Evolutionary conservation across 2,329 filamentous ascomycete genomes (phyloP), one percentile per base, ranked within the genome.

Genomic region (Chrysosporium queenslandicum): DNA sequence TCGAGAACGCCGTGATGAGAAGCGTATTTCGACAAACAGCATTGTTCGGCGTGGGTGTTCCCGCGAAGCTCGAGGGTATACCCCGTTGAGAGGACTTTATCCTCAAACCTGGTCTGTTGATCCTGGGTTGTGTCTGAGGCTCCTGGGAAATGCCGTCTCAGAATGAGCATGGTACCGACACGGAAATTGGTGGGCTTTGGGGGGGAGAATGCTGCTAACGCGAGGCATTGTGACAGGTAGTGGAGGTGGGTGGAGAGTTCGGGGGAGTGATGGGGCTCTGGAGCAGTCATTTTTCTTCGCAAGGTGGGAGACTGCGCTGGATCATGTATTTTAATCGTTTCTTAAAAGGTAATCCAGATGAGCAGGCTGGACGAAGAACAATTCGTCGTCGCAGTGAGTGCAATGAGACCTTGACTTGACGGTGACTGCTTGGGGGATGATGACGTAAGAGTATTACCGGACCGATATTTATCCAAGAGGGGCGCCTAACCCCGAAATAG

Each of bases 11-110:
- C 57, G 46, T 72, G 64, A 0, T 59, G 60, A 7, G 64, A 61
- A 1, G 68, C 69, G 45, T 68, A 71, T 58, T 98, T 97, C 46
- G 83, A 70, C 53, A 98, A 77, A 64, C 88, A 94, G 68, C 85
- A 91, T 71, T 98, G 89, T 66, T 98, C 92, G 2, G 92, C 92
- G 64, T 98, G 92, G 0, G 92, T 97, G 71, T 98, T 98, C 39
- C 91, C 92, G 0, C 82, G 77, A 3, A 90, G 80, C 68, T 98
- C 91, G 54, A 96, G 77, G 0, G 92, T 96, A 71, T 91, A 97
- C 51, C 92, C 91, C 1, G 87, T 86, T 0, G 86, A 80, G 25
- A 94, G 75, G 53, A 94, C 74, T 23, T 70, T 65, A 60, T 81
- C 68, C 20, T 46, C 39, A 21, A 18, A 39, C 11, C 4, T 16